Evolutionary conservation across 2,329 filamentous ascomycete genomes (phyloP), one percentile per base, ranked within the genome.

Genomic region (Stylonectria norvegica): DNA sequence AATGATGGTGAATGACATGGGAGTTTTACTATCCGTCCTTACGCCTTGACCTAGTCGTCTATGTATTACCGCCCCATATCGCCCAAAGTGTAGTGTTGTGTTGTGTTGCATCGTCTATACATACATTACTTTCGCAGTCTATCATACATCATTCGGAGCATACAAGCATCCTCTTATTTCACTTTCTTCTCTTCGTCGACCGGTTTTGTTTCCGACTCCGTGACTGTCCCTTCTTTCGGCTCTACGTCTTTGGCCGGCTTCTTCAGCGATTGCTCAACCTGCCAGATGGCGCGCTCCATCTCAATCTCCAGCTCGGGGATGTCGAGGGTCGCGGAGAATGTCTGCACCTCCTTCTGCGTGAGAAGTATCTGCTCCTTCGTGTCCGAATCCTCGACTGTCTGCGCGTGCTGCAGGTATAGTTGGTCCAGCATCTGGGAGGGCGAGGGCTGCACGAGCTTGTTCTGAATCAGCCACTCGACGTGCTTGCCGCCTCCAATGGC

Each of bases 401-500:
- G 49, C 20, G 64, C 42, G 56, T 68, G 53, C 73, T 75, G 27
- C 67, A 68, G 19, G 61, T 97, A 98, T 36, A 94, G 71, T 36
- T 80, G 69, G 60, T 95, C 86, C 33, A 98, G 74, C 5, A 78
- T 70, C 11, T 76, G 67, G 1, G 85, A 89, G 1, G 89, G 82
- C 11, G 73, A 71, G 1, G 80, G 71, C 3, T 71, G 73, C 27
- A 95, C 70, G 19, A 93, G 76, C 34, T 84, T 79, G 50, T 90
- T 83, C 42, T 85, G 69, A 28, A 91, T 65, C 10, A 98, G 76
- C 63, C 88, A 93, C 51, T 91, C 79, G 22, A 97, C 70, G 61
- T 97, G 87, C 56, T 81, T 86, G 15, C 89, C 90, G 39, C 93
- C 93, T 25, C 81, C 79, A 38, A 95, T 70, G 38, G 93, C 93